phyloP scores from a whole-genome alignment of 495 filamentous ascomycete genomes.

The Neurospora discreta region DNA sequence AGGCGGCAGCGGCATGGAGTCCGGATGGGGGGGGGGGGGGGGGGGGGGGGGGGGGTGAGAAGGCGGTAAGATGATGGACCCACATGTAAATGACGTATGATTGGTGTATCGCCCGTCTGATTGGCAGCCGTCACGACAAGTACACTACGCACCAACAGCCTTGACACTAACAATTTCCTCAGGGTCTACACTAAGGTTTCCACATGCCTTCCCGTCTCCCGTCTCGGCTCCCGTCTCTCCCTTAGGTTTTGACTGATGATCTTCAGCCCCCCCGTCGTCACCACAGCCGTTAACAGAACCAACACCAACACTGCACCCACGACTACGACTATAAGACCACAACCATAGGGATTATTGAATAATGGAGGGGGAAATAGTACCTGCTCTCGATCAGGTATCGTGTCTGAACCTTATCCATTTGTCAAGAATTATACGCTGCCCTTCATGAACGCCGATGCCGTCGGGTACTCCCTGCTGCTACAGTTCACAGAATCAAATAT shows the following conservation, averaged over 20 bases:
- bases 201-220: neutral
- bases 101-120: neutral
- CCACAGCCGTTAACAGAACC: neutral
- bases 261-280: neutral
- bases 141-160: neutral
- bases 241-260: neutral
- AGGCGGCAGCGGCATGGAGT: too few species aligned
- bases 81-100: neutral
- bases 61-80: neutral
- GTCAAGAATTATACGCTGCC: neutral
- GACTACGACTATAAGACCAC: neutral
- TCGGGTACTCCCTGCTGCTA: neutral
- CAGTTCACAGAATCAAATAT: conserved; percentile 51
- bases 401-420: too few species aligned
- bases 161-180: neutral
- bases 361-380: too few species aligned
- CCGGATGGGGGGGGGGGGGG: too few species aligned
- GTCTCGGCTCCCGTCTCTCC: neutral
- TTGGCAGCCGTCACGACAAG: neutral
- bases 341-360: too few species aligned
- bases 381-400: too few species aligned
- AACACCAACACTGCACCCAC: neutral
- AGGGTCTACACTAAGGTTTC: neutral
- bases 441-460: neutral
- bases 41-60: too few species aligned